These are phyloP conservation scores for Trichoderma pleuroti DNA, from an alignment of 2,329 filamentous ascomycete species.

Conservation along the genomic window DNA sequence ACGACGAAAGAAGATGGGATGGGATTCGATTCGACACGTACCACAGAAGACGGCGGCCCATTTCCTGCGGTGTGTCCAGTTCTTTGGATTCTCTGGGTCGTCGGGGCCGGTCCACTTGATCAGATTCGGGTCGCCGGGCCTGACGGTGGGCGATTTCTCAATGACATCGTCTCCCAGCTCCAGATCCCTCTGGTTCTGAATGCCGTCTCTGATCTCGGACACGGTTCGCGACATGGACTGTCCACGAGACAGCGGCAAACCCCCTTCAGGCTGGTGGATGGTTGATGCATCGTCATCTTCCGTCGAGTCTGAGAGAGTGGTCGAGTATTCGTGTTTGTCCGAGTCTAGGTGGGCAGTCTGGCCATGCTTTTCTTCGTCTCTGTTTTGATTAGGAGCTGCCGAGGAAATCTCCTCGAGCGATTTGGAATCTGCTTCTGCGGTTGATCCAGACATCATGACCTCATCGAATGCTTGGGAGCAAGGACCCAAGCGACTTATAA, in stretches of 20 bases:
- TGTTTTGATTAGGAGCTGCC: background rate
- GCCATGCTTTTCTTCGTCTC: background rate
- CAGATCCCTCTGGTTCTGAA: slow-evolving; percentile 32
- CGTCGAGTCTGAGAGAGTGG: background rate
- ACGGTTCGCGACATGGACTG: slow-evolving; percentile 32
- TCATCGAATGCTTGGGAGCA: background rate
- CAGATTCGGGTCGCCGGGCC: slow-evolving; percentile 36
- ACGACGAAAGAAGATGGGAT: background rate
- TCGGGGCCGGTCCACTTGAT: slow-evolving; percentile 52
- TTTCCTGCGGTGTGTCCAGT: slow-evolving; percentile 54
- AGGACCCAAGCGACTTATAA: background rate
- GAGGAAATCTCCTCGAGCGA: background rate
- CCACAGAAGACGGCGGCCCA: slow-evolving; percentile 50
- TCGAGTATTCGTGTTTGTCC: background rate
- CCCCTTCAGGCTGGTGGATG: background rate
- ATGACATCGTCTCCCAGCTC: slow-evolving; percentile 31
- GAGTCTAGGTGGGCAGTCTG: background rate
- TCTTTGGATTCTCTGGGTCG: slow-evolving; percentile 49
- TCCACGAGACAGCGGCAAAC: background rate
- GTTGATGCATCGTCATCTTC: background rate
- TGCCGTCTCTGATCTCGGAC: slow-evolving; percentile 40
- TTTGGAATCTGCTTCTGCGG: background rate
- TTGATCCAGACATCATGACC: background rate
- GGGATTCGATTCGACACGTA: slow-evolving; percentile 15
- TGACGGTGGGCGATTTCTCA: slow-evolving; percentile 24